Conservation (phyloP, 768 basidiomycete genomes). For the Imleria badia region DNA sequence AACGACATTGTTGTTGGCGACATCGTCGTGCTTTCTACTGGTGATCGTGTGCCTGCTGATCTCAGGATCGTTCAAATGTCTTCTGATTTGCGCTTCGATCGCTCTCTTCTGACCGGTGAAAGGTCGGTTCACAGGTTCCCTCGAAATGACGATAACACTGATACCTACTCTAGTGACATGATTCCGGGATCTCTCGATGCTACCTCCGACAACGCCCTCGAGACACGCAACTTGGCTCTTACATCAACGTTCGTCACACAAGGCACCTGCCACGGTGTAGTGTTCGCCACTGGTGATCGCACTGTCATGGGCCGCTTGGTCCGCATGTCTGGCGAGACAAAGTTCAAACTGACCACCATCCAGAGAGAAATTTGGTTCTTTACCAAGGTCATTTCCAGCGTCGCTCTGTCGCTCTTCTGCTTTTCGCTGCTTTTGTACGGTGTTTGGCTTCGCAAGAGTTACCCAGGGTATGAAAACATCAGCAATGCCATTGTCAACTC, state of each 20-base stretch:
- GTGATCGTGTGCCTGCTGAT: conserved; percentile 61
- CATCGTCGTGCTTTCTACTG: conserved; percentile 50
- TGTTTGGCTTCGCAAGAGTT: conserved; percentile 41
- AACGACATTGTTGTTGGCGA: conserved; percentile 60
- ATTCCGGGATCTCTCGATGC: conserved; percentile 45
- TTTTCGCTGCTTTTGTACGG: conserved; percentile 41
- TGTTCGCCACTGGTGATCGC: conserved; percentile 44
- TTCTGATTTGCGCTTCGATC: conserved; percentile 52
- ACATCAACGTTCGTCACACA: conserved; percentile 44
- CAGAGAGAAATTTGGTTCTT: conserved; percentile 52
- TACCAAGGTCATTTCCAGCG: conserved; percentile 48
- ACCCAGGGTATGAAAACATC: conserved; percentile 36
- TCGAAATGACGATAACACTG: not conserved
- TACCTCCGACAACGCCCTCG: conserved; percentile 50
- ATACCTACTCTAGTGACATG: conserved; percentile 34
- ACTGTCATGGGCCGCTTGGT: conserved; percentile 55
- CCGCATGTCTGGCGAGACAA: conserved; percentile 47
- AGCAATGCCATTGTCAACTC: conserved; percentile 39
- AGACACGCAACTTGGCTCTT: conserved; percentile 49
- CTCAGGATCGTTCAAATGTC: conserved; percentile 53
- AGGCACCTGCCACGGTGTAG: conserved; percentile 41
- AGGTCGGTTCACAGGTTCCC: conserved; percentile 25
- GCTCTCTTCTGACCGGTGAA: conserved; percentile 54
- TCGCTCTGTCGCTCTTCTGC: conserved; percentile 41
- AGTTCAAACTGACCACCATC: conserved; percentile 46